Base-by-base conservation (phyloP, 306 rosid species). In the Prinsepia uniflora region DNA sequence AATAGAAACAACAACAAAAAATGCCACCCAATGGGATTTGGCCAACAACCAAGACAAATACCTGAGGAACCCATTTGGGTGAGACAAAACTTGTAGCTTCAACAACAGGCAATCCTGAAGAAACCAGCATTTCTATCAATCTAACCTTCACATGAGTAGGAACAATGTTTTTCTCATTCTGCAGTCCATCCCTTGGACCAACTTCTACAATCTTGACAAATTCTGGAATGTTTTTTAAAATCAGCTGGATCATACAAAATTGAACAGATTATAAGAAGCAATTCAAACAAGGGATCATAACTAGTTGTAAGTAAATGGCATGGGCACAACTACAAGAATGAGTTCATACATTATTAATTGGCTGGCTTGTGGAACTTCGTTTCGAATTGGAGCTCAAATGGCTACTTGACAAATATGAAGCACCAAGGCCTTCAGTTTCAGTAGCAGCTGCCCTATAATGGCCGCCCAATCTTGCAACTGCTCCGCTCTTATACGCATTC, bases 51-150 rank as follows among this genome's bases (percentile, higher is more conserved):
- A 22, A 17, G 9, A 47, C 8, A 47, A 19, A 19, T 11, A 92
- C 96, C 96, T 92, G 98, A 0, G 96, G 96, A 58, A 92, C 93
- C 96, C 98, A 90, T 90, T 90, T 92, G 68, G 96, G 96, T 19
- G 98, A 90, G 72, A 93, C 96, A 78, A 93, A 93, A 87, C 98
- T 90, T 12, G 96, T 90, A 8, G 96, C 93, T 83, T 93, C 98
- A 42, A 90, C 90, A 73, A 86, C 83, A 52, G 86, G 77, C 83
- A 93, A 79, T 52, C 98, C 96, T 20, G 97, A 78, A 73, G 96
- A 88, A 75, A 85, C 96, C 55, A 90, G 82, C 81, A 85, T 78
- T 75, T 87, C 82, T 76, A 93, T 90, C 80, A 93, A 82, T 72
- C 82, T 84, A 74, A 90, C 84, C 86, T 93, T 90, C 42, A 88